phyloP scores from a whole-genome alignment of 2,329 filamentous ascomycete species.

The Beauveria bassiana region DNA sequence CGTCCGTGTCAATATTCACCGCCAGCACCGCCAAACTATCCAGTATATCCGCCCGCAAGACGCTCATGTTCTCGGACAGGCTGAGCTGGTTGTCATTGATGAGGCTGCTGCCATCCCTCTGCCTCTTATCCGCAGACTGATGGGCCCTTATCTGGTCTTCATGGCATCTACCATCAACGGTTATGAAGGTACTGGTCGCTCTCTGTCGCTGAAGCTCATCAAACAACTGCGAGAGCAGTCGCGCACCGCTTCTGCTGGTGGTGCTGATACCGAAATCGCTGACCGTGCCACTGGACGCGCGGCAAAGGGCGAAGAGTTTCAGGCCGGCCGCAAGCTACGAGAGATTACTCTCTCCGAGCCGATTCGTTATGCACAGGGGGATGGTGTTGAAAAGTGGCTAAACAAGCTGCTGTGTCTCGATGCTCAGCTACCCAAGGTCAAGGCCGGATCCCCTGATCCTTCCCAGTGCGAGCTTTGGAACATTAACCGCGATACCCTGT shows the following conservation, averaged over 20 bases:
- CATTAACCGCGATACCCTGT: constrained; percentile 94
- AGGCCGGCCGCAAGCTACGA: constrained; percentile 69
- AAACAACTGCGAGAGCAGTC: constrained; percentile 95
- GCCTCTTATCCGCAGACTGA: constrained; percentile 83
- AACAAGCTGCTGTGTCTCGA: constrained; percentile 92
- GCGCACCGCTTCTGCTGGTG: constrained; percentile 49
- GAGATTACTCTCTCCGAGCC: constrained; percentile 92
- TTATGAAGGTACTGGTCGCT: constrained; percentile 94
- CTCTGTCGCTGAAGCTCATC: constrained; percentile 90
- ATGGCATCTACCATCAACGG: constrained; percentile 99
- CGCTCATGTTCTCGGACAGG: constrained; percentile 88
- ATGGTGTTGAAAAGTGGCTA: constrained; percentile 91
- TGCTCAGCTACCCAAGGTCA: constrained; percentile 73
- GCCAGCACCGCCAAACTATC: constrained; percentile 92
- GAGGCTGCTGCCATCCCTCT: constrained; percentile 95
- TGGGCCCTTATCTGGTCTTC: constrained; percentile 95
- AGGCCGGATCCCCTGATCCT: constrained; percentile 83
- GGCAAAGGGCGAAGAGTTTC: constrained; percentile 54
- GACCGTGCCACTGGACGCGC: constrained; percentile 73
- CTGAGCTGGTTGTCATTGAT: constrained; percentile 91
- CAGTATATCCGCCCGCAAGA: constrained; percentile 98
- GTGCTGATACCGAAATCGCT: constrained; percentile 57
- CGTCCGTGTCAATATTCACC: constrained; percentile 90
- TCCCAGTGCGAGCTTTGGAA: constrained; percentile 84
- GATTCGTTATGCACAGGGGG: constrained; percentile 87